Base-by-base conservation (phyloP, 2,329 filamentous ascomycete genomes). In the Colletotrichum tabaci region DNA sequence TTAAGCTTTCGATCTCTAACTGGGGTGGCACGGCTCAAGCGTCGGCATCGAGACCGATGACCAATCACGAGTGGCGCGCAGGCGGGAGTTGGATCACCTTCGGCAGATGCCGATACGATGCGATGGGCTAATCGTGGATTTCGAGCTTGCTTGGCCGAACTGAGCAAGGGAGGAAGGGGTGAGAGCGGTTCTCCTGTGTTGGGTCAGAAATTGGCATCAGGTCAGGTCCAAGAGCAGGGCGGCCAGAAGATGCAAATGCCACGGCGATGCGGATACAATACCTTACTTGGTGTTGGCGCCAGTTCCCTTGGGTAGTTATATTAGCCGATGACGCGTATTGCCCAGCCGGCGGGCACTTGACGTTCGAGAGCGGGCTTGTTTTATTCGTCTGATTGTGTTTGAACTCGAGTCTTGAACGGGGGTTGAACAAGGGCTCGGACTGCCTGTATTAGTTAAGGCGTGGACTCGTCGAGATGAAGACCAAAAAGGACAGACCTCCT, bases 1-100 rank as follows among this genome's bases (percentile, higher is more conserved):
- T 71, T 71, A 71, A 68, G 68, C 58, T 71, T 71, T 71, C 26
- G 18, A 53, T n/a, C 16, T 52, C 23, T 35, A 58, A 64, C 68
- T 30, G 57, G 68, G 68, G 40, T 71, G 65, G 68, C 68, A 63
- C 65, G 65, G 68, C 53, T 58, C 56, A 42, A 13, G 40, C 42
- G 62, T 40, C 55, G 18, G 30, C 8, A 16, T 16, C 13, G 40
- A 49, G 18, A 15, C n/a, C 40, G 56, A 68, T 26, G 3, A 26
- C 61, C 67, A 69, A 69, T 66, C 67, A 70, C 16, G 42, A 5
- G 18, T n/a, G 49, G 23, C 35, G 50, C 2, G 47, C 55, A 18
- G n/a, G 21, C 49, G 42, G 50, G 40, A 66, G 56, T 35, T n/a
- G 56, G 62, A 6, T 30, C 44, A 53, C 49, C 60, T 38, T 66